Base-by-base conservation (phyloP, 2,329 filamentous ascomycete genomes). In the Thielaviopsis punctulata region DNA sequence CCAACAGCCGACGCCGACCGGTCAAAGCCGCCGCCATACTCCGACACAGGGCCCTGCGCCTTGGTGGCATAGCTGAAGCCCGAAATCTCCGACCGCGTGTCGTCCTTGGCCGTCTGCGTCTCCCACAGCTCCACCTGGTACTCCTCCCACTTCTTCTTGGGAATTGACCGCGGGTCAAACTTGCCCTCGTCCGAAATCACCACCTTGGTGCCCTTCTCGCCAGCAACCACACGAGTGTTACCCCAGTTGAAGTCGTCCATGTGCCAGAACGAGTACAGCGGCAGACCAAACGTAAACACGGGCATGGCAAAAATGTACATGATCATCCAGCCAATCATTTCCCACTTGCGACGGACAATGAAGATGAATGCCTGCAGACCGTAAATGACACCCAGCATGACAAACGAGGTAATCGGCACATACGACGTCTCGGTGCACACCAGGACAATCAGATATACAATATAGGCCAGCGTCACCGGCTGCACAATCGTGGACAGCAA, bases 241-340 rank as follows among this genome's bases (percentile, higher is more conserved):
- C 92, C 92, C 92, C 92, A 98, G 1, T 82, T 82, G 74, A 98
- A 98, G 69, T 98, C 90, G 68, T 98, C 92, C 66, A 95, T 89
- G 68, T 95, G 94, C 92, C 92, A 98, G 82, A 98, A 98, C 0
- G 90, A 95, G 71, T 96, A 98, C 57, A 98, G 70, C 0, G 92
- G 92, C 12, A 98, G 76, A 57, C 93, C 64, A 61, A 98, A 86
- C 3, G 84, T 92, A 71, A 90, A 95, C 60, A 98, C 84, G 0
- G 92, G 92, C 71, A 85, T 95, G 2, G 92, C 92, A n/a, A 93
- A 60, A 57, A 98, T 76, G 69, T 98, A 98, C 63, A 98, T 96
- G 58, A 98, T 83, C 89, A 98, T 96, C 92, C 92, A 98, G 59
- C 92, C 92, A 56, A 98, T 79, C 63, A 96, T 89, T 65, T 98